phyloP scores from a whole-genome alignment of 2,329 filamentous ascomycete genomes.

The Chaetomium olivaceum region DNA sequence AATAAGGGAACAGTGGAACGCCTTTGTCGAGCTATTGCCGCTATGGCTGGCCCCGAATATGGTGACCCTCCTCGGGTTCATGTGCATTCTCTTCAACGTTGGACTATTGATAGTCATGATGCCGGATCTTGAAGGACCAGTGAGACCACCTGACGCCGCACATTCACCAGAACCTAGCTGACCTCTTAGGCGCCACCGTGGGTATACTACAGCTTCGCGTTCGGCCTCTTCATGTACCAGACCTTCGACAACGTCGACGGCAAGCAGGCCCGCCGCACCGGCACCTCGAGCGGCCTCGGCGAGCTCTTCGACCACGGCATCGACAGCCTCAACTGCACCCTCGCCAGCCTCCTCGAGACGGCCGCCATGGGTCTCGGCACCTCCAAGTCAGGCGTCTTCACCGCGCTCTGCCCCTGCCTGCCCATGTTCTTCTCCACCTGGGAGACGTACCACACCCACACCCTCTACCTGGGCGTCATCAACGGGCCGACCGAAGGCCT shows the following conservation, averaged over 20 bases:
- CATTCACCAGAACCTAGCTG: not conserved
- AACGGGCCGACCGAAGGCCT: slow-evolving; percentile 97
- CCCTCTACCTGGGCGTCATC: slow-evolving; percentile 91
- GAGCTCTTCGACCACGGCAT: slow-evolving; percentile 99
- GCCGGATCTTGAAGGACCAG: slow-evolving; percentile 87
- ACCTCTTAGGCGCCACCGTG: slow-evolving; percentile 71
- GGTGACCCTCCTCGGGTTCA: slow-evolving; percentile 93
- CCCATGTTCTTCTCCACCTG: slow-evolving; percentile 99
- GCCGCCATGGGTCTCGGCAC: slow-evolving; percentile 90
- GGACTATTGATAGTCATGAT: slow-evolving; percentile 72
- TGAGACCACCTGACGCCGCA: slow-evolving; percentile 46
- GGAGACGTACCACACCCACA: slow-evolving; percentile 99
- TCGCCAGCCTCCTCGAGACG: slow-evolving; percentile 86
- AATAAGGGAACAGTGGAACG: slow-evolving; percentile 75
- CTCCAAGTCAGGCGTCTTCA: slow-evolving; percentile 83
- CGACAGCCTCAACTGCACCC: slow-evolving; percentile 94
- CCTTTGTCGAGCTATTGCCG: slow-evolving; percentile 85
- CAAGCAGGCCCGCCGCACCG: slow-evolving; percentile 92
- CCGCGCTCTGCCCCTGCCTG: slow-evolving; percentile 83
- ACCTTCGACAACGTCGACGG: slow-evolving; percentile 99
- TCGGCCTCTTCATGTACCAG: slow-evolving; percentile 97
- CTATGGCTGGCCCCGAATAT: slow-evolving; percentile 98
- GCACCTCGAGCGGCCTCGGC: slow-evolving; percentile 89
- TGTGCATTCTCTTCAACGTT: slow-evolving; percentile 88
- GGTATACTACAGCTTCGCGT: slow-evolving; percentile 94